Base-by-base conservation (phyloP, 495 filamentous ascomycete genomes). In the Hapsidospora chrysogenum region DNA sequence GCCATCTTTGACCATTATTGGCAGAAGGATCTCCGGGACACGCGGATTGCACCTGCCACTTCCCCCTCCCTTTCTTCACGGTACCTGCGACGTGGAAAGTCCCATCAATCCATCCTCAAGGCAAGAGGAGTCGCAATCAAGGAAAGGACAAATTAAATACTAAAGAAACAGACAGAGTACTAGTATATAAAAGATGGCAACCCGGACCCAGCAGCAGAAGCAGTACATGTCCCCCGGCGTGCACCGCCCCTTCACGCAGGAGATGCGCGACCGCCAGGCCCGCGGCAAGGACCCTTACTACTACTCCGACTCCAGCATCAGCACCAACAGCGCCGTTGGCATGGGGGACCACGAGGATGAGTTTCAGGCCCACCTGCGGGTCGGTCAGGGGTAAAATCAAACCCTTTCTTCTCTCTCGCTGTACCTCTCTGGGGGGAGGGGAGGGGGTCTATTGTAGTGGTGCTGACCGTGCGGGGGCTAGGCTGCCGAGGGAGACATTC, bases 181-280 rank as follows among this genome's bases (percentile, higher is more conserved):
- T 40, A 9, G 47, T 49, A 41, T 30, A 44, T 16, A 44, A 46
- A 15, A 45, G 42, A 30, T 38, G 47, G 18, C 47, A 46, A 21
- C 23, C 6, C 23, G 23, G 6, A 26, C 23, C 23, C 49, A 47
- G 26, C 37, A 48, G 16, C 39, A 31, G 14, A 14, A 18, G 10
- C 37, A 44, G 19, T 37, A 36, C 29, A 42, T 34, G 19, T 30
- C 21, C 19, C 33, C n/a, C n/a, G n/a, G n/a, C n/a, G n/a, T n/a
- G n/a, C 37, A 15, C 6, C 15, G 9, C 29, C 9, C 3, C 17
- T 57, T 61, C 47, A 57, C 58, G 8, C 18, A 49, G 10, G 30
- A 50, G 29, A 66, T 64, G 64, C 57, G 60, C 36, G 63, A 69
- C 42, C 54, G 57, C 4, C 67, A 72, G 45, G 64, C 67, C 3